Evolutionary conservation across 768 basidiomycete genomes (phyloP).

Genomic region (Trametes coccinea): DNA sequence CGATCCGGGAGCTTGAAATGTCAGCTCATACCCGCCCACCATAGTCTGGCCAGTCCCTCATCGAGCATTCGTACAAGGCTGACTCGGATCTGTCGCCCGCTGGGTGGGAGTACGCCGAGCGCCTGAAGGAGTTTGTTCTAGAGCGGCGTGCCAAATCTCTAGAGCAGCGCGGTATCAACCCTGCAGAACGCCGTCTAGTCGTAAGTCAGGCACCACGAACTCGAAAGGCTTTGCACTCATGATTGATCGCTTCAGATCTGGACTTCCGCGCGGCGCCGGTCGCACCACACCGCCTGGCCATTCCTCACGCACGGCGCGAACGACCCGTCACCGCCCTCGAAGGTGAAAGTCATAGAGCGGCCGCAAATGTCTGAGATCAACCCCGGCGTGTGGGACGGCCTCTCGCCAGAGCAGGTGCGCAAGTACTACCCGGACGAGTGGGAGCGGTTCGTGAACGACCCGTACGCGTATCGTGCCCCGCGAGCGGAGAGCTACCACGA

Average conservation of each 20-base stretch:
- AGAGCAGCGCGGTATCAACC: slow-evolving; percentile 67
- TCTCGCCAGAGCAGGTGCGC: slow-evolving; percentile 86
- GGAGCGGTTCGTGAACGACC: slow-evolving; percentile 89
- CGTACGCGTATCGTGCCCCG: slow-evolving; percentile 89
- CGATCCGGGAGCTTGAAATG: slow-evolving; percentile 2
- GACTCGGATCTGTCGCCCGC: slow-evolving; percentile 94
- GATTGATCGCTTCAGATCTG: slow-evolving; percentile 64
- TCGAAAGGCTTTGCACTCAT: background rate
- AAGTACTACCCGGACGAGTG: slow-evolving; percentile 93
- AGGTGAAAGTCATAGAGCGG: slow-evolving; percentile 90
- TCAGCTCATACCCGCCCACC: background rate
- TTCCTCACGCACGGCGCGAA: slow-evolving; percentile 50
- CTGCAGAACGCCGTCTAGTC: slow-evolving; percentile 61
- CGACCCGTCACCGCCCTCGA: slow-evolving; percentile 34
- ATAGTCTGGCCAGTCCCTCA: slow-evolving; percentile 96
- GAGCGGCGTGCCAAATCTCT: slow-evolving; percentile 77
- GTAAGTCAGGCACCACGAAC: slow-evolving; percentile 42
- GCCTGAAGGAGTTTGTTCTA: slow-evolving; percentile 86
- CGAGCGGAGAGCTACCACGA: slow-evolving; percentile 98
- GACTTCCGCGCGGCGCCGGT: slow-evolving; percentile 92
- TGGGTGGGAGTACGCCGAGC: slow-evolving; percentile 94
- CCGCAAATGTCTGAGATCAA: slow-evolving; percentile 98
- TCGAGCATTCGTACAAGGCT: slow-evolving; percentile 98
- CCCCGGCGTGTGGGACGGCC: slow-evolving; percentile 95
- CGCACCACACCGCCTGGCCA: slow-evolving; percentile 96